Conservation (phyloP, 805 yeast genomes). For the Candida ulmi region DNA sequence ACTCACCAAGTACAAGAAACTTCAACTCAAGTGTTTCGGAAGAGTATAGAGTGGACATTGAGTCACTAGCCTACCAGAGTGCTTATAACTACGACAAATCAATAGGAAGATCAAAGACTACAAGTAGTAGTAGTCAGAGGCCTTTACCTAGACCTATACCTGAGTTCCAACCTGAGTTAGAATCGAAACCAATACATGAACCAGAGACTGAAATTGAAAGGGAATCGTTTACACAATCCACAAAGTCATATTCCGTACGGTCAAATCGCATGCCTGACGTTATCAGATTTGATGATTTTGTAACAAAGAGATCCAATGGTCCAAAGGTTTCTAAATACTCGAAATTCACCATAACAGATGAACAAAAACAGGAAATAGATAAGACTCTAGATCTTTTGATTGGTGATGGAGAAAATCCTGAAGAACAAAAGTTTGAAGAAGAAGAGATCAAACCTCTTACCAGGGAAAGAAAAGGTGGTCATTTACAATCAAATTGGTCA, state of each 20-base stretch:
- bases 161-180: too few species aligned
- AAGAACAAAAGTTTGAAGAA: too few species aligned
- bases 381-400: slow-evolving; percentile 10
- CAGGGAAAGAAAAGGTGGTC: slow-evolving; percentile 10
- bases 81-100: slow-evolving; percentile 53
- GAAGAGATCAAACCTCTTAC: neutral
- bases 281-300: slow-evolving; percentile 21
- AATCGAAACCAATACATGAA: too few species aligned
- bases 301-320: slow-evolving; percentile 5
- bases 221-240: neutral
- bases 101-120: slow-evolving; percentile 49
- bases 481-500: slow-evolving; percentile 3
- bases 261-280: slow-evolving; percentile 14
- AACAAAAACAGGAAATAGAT: slow-evolving; percentile 16
- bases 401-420: slow-evolving; percentile 9
- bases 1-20: slow-evolving; percentile 12
- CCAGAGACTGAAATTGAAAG: too few species aligned
- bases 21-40: slow-evolving; percentile 31
- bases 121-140: too few species aligned
- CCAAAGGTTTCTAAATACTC: slow-evolving; percentile 9
- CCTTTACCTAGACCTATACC: neutral
- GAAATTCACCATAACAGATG: slow-evolving; percentile 17
- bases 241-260: neutral
- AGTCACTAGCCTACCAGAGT: slow-evolving; percentile 49
- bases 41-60: slow-evolving; percentile 36